Conservation (phyloP, 345 rosid genomes). For the Heritiera littoralis region DNA sequence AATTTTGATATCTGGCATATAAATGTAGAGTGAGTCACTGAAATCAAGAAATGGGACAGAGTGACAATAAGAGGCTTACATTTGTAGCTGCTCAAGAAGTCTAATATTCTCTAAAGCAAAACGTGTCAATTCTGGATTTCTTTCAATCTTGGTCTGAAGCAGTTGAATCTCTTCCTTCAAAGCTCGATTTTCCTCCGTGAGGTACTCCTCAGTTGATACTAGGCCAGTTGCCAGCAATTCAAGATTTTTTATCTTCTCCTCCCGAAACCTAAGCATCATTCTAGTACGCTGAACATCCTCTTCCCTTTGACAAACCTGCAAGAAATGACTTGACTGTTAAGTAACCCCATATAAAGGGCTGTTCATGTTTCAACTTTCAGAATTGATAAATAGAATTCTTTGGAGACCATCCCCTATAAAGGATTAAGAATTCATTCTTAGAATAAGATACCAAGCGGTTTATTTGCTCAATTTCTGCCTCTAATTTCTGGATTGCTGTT, state of each 20-base stretch:
- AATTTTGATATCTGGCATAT: conserved; percentile 62
- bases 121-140: conserved; percentile 60
- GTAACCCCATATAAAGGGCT: conserved; percentile 11
- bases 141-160: conserved; percentile 56
- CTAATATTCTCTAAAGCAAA: conserved; percentile 62
- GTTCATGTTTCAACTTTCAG: conserved; percentile 5
- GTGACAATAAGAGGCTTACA: conserved; percentile 45
- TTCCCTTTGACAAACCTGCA: conserved; percentile 63
- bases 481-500: conserved; percentile 44
- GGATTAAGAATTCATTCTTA: conserved; percentile 17
- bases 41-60: conserved; percentile 7
- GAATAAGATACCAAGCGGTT: conserved; percentile 54
- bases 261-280: conserved; percentile 57
- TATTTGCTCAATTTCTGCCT: conserved; percentile 63
- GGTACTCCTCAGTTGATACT: conserved; percentile 52
- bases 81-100: conserved; percentile 66
- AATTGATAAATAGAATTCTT: background rate
- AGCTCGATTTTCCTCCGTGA: conserved; percentile 59
- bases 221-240: conserved; percentile 51
- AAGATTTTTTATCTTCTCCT: conserved; percentile 62
- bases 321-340: conserved; percentile 31
- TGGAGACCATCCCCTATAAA: conserved; percentile 1
- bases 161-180: conserved; percentile 66
- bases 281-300: conserved; percentile 59
- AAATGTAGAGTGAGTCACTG: conserved; percentile 21